phyloP scores from a whole-genome alignment of 257 asterid genomes.

The Mitragyna speciosa region DNA sequence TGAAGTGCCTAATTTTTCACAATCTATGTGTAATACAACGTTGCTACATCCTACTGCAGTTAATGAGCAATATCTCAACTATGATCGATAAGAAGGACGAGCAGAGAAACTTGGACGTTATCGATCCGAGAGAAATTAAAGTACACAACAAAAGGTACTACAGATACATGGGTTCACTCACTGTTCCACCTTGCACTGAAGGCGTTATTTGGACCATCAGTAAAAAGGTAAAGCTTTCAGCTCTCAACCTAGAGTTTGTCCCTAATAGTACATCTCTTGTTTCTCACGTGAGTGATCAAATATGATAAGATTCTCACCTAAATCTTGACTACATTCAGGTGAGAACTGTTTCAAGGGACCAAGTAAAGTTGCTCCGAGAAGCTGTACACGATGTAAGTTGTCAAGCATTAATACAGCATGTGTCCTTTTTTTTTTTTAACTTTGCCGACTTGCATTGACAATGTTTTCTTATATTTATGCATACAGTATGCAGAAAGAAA shows the following conservation, averaged over 20 bases:
- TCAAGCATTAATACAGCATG: not conserved
- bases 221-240: slow-evolving; percentile 36
- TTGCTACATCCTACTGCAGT: slow-evolving; percentile 27
- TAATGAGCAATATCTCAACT: slow-evolving; percentile 32
- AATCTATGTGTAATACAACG: not conserved
- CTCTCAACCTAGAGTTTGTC: not conserved
- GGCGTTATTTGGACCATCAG: slow-evolving; percentile 71
- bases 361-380: slow-evolving; percentile 53
- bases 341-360: slow-evolving; percentile 52
- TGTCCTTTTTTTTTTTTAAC: not conserved
- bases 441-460: not conserved
- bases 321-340: slow-evolving; percentile 39
- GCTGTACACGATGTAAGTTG: slow-evolving; percentile 74
- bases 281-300: not conserved
- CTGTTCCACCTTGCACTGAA: slow-evolving; percentile 72
- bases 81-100: slow-evolving; percentile 28
- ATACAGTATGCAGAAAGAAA: slow-evolving; percentile 56
- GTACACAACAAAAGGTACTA: slow-evolving; percentile 30
- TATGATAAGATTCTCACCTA: not conserved
- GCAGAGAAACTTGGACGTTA: slow-evolving; percentile 24
- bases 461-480: not conserved
- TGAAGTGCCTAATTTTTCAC: not conserved
- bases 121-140: slow-evolving; percentile 46
- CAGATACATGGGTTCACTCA: slow-evolving; percentile 70
- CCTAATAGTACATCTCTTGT: not conserved